phyloP scores from a whole-genome alignment of 164 flowering plant species.

The Nelumbo lutea region DNA sequence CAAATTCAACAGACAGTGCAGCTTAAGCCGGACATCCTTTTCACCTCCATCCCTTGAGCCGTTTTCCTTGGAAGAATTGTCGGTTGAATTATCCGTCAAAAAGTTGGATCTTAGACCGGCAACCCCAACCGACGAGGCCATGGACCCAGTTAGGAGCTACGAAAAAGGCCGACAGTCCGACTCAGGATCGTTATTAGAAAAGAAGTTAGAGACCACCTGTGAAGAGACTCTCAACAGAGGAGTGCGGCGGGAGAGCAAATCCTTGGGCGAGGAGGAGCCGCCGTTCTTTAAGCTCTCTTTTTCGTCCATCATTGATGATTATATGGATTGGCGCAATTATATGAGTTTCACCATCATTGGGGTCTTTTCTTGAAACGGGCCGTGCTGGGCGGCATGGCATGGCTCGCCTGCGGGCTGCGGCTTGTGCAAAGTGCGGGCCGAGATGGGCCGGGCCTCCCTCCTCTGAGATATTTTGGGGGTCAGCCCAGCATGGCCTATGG shows the following conservation, averaged over 20 bases:
- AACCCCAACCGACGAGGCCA: conserved; percentile 56
- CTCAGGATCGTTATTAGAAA: conserved; percentile 54
- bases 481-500: too few relatives aligned
- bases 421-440: too few relatives aligned
- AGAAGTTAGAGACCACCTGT: conserved; percentile 57
- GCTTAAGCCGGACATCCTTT: conserved; percentile 42
- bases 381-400: too few relatives aligned
- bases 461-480: too few relatives aligned
- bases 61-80: conserved; percentile 7
- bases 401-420: too few relatives aligned
- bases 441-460: too few relatives aligned
- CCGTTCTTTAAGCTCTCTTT: conserved; percentile 15
- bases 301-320: conserved; percentile 16
- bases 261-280: conserved; percentile 37
- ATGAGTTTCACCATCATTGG: conserved; percentile 6
- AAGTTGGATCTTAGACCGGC: conserved; percentile 5
- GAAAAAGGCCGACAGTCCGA: conserved; percentile 62
- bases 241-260: conserved; percentile 56
- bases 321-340: not conserved
- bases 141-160: conserved; percentile 90
- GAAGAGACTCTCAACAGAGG: conserved; percentile 45
- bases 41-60: conserved; percentile 17
- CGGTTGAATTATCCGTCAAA: conserved; percentile 5
- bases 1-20: conserved; percentile 53
- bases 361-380: conserved; percentile 7